Evolutionary conservation across 345 rosid species (phyloP).

Genomic region (Eucalyptus guilfoylei): DNA sequence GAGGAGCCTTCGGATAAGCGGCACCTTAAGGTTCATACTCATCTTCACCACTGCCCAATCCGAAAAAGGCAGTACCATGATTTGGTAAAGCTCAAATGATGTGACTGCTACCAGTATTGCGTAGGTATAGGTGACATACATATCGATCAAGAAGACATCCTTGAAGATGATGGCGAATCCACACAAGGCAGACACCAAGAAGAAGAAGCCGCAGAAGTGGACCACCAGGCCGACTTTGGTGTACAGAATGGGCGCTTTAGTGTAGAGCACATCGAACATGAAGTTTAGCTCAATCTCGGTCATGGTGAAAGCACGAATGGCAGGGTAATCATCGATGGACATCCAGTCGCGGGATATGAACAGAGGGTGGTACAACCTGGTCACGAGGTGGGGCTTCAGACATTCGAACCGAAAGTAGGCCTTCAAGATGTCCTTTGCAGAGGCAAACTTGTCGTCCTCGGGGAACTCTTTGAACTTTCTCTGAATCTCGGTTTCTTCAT

Average conservation of each 20-base stretch:
- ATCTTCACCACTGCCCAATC: neutral
- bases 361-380: neutral
- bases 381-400: neutral
- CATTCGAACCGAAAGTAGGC: neutral
- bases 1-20: neutral
- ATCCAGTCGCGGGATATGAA: neutral
- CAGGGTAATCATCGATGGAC: neutral
- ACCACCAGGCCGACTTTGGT: neutral
- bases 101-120: neutral
- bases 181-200: neutral
- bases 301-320: neutral
- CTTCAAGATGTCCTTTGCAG: neutral
- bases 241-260: conserved; percentile 12
- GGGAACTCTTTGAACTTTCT: neutral
- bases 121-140: conserved; percentile 9
- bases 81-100: neutral
- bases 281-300: neutral
- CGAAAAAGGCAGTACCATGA: neutral
- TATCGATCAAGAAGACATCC: neutral
- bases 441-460: neutral
- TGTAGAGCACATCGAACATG: conserved; percentile 3
- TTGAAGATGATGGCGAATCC: neutral
- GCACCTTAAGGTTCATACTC: neutral
- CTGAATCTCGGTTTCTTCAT: neutral
- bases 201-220: neutral